Evolutionary conservation across 1,284 basidiomycete genomes (phyloP).

Genomic region (Hemileia vastatrix): DNA sequence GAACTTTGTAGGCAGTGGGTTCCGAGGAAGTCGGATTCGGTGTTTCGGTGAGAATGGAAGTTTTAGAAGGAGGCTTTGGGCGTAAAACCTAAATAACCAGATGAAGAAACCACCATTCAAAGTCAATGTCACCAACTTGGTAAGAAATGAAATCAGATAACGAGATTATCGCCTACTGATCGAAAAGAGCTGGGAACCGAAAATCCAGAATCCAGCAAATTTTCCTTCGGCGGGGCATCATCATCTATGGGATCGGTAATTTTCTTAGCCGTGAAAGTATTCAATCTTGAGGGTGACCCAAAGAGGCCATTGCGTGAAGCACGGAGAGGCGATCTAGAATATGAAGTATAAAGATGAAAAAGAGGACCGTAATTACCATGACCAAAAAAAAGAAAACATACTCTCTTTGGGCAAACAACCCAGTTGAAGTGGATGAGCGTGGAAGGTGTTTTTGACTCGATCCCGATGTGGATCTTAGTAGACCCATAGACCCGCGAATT

Average conservation of each 20-base stretch:
- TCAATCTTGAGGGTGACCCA: no score
- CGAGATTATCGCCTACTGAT: not conserved
- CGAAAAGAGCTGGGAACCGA: not conserved
- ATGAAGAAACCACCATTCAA: not conserved
- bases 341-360: not conserved
- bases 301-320: slow-evolving; percentile 16
- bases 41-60: not conserved
- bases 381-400: not conserved
- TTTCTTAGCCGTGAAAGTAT: slow-evolving; percentile 4
- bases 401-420: slow-evolving; percentile 19
- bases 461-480: slow-evolving; percentile 1
- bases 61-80: slow-evolving; percentile 1
- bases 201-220: slow-evolving; percentile 4
- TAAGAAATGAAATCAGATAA: not conserved
- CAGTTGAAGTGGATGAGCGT: slow-evolving; percentile 3
- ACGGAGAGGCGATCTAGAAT: slow-evolving; percentile 5
- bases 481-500: slow-evolving; percentile 1
- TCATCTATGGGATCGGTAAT: slow-evolving; percentile 15
- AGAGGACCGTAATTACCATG: not conserved
- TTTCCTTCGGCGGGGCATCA: slow-evolving; percentile 19
- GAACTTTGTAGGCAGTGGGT: slow-evolving; percentile 4
- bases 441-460: slow-evolving; percentile 7
- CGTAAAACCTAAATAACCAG: not conserved
- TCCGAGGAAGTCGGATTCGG: not conserved
- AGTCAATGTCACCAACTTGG: not conserved